Evolutionary conservation across 1,284 basidiomycete species (phyloP), one percentile per base, ranked within the genome.

Genomic region (Pisolithus thermaeus): DNA sequence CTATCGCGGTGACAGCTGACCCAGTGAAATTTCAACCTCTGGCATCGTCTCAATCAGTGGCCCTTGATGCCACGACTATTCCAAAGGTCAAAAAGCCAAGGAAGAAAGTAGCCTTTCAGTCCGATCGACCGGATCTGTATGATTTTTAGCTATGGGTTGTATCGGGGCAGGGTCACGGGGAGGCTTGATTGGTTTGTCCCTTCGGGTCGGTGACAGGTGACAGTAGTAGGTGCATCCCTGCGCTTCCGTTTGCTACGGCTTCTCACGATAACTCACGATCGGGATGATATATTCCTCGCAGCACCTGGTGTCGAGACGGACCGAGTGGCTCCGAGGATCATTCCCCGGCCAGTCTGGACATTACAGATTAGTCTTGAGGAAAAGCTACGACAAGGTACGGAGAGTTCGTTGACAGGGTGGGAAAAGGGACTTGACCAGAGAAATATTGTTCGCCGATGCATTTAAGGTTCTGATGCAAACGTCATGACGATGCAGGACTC

Each of bases 31-130:
- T 44, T 47, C 54, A 47, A 46, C 48, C 49, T 9, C 32, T 18
- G 14, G 38, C 14, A 35, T 32, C 51, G 23, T 20, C 45, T 30
- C 53, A 14, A 35, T 35, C 47, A 47, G 38, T 27, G 8, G 16
- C 50, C 27, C 51, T 56, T 1, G 16, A 39, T 30, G 37, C 20
- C 28, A 30, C 49, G 25, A 38, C 28, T 16, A 53, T 54, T 27
- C 41, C 27, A 9, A 76, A 74, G 61, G 59, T 68, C 35, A 76
- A 73, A 60, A 81, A 79, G 70, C 64, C 69, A 14, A 81, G 78
- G 70, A 88, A 87, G 70, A 79, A 73, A 54, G 87, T 90, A 2
- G 82, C 77, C 2, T 90, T 90, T 66, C 75, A 73, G 49, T 79
- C 80, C 52, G 85, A 87, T 59, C 72, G 75, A 56, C 82, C 82